Evolutionary conservation across 2,329 filamentous ascomycete species (phyloP), one percentile per base, ranked within the genome.

Genomic region (Aspergillus pseudoterreus): DNA sequence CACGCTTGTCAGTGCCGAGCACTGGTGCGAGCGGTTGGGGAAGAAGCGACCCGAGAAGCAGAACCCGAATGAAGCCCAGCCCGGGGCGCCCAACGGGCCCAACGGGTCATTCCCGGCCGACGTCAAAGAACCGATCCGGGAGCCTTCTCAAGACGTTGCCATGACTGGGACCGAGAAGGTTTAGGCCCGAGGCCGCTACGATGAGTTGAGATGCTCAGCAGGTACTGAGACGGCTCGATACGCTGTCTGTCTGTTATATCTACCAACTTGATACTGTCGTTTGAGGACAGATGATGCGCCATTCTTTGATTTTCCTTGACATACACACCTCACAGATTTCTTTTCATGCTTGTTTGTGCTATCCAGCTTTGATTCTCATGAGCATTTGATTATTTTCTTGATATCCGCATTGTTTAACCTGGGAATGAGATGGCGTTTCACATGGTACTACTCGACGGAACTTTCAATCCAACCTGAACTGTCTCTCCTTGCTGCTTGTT

Each of bases 1-100:
- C 48, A 97, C 94, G 0, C 87, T 97, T 48, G 82, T 88, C 50
- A 94, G 88, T 62, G 94, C 94, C 0, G 92, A 97, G 71, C 84
- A 86, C 61, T 97, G 94, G 94, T 89, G 92, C 58, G 87, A 92
- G 53, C 79, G 85, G 17, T 77, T 95, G 52, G 89, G 88, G 10
- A 77, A 78, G 33, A 71, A 75, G 38, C 70, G 66, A 19, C 62
- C 67, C 15, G 63, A 65, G 11, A 59, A 56, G 48, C 63, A 62
- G 56, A 45, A 59, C 35, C 43, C 53, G 21, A 57, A 47, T 42
- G 63, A 63, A 45, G 53, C 47, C 30, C 42, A 63, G 42, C 58
- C 56, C 41, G 53, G 56, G 15, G 38, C 58, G 36, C 51, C 27
- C 46, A 39, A 47, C 12, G 57, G 57, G 39, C 51, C 22, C 45